Evolutionary conservation across 768 basidiomycete genomes (phyloP), one percentile per base, ranked within the genome.

Genomic region (Kwoniella bestiolae): DNA sequence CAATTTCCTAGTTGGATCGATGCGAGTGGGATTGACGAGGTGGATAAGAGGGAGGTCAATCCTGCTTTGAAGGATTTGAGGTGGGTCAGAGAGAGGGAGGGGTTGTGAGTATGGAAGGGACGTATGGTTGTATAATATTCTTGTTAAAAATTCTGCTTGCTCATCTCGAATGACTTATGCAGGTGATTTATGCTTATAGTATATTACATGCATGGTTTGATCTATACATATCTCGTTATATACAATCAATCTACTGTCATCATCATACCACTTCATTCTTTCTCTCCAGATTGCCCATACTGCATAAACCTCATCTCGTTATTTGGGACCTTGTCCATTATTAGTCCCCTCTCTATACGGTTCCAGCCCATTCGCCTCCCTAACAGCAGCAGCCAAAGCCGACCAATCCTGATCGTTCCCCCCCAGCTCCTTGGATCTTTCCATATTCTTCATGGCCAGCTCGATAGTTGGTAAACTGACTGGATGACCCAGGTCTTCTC

Each of bases 1-100:
- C 83, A 85, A 32, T 90, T 91, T 18, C 88, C 85, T 72, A 90
- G 91, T 47, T 96, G 91, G 91, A 79, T 94, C 28, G 84, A 91
- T 72, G 85, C 86, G 4, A 77, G 81, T 32, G 88, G 81, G 23
- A 74, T 86, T 31, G 87, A 85, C 58, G 88, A 87, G 49, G 87
- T 89, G 78, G 93, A 94, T 80, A 85, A 84, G 79, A 83, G 94
- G 61, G 83, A 85, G 70, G 82, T 90, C 3, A 94, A 93, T 80
- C 92, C 92, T 16, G 91, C 63, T 52, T 53, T 65, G 44, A 45
- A 18, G 16, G 56, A 65, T 52, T 31, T 50, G 1, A 58, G 23
- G 8, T 65, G 63, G 63, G 56, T 41, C 32, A 65, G 55, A 28
- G 53, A 63, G 28, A 65, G 55, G 23, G 53, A 63, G 41, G 62